Conservation (phyloP, 2,329 filamentous ascomycete species). For the Venturia aucupariae region DNA sequence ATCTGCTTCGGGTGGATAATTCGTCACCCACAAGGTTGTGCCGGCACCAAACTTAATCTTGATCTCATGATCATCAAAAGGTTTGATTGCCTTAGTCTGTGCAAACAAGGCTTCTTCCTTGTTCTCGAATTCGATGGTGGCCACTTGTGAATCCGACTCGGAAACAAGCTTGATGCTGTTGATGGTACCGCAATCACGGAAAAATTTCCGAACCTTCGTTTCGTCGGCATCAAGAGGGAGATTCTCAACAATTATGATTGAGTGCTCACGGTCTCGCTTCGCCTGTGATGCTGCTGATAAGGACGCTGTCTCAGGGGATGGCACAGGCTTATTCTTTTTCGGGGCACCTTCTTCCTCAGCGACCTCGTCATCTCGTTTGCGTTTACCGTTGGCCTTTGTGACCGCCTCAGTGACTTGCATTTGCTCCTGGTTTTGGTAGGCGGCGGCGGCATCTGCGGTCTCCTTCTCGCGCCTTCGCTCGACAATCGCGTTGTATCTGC, state of each 20-base stretch:
- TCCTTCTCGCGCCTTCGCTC: slow-evolving; percentile 57
- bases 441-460: slow-evolving; percentile 50
- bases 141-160: slow-evolving; percentile 55
- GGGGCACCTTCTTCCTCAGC: slow-evolving; percentile 43
- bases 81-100: slow-evolving; percentile 70
- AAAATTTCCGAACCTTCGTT: slow-evolving; percentile 75
- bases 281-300: slow-evolving; percentile 25
- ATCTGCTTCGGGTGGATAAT: slow-evolving; percentile 73
- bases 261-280: slow-evolving; percentile 84
- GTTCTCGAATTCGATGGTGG: slow-evolving; percentile 76
- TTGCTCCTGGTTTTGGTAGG: slow-evolving; percentile 22
- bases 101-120: slow-evolving; percentile 75
- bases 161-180: slow-evolving; percentile 63
- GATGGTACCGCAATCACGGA: slow-evolving; percentile 80
- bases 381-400: slow-evolving; percentile 43
- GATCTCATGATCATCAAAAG: slow-evolving; percentile 64
- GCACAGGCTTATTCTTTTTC: slow-evolving; percentile 50
- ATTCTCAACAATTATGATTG: slow-evolving; percentile 71
- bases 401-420: slow-evolving; percentile 21
- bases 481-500: slow-evolving; percentile 57
- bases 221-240: slow-evolving; percentile 62
- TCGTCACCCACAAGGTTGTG: slow-evolving; percentile 80
- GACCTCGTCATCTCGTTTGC: slow-evolving; percentile 59
- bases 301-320: slow-evolving; percentile 17
- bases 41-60: slow-evolving; percentile 65